Percentiles rank a stretch among this genome's conserved stretches.
Conservation (phyloP, 108 stramenopile genomes). For the Nitzschia sp. region DNA sequence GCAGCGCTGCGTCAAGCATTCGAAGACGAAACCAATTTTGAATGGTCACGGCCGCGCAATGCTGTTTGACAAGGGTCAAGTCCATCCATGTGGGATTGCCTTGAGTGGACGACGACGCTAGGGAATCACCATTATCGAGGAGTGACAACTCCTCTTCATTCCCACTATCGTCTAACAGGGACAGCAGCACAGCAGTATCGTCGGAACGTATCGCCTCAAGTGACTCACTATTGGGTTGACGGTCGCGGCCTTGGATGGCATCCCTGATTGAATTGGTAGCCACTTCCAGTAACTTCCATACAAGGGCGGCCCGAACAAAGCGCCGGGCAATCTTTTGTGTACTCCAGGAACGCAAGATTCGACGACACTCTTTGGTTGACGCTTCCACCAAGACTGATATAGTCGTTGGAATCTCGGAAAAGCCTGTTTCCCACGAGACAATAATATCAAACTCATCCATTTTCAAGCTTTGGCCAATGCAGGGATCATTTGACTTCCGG, state of each 20-base stretch:
- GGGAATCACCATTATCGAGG: not conserved
- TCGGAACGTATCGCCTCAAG: not conserved
- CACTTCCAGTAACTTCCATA: not conserved
- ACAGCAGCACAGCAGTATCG: not conserved
- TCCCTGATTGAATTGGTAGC: not conserved
- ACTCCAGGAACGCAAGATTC: not conserved
- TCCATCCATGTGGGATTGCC: not conserved
- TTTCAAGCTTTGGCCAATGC: not conserved
- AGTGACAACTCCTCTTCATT: not conserved
- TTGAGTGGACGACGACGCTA: not conserved
- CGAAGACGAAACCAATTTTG: slow-evolving; percentile 16
- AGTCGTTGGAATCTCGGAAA: not conserved
- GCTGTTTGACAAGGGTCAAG: not conserved
- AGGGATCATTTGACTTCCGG: not conserved
- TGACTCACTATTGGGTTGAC: not conserved
- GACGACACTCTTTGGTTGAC: not conserved
- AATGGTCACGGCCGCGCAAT: slow-evolving; percentile 10
- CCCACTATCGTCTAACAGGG: not conserved
- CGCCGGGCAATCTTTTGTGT: not conserved
- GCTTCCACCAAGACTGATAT: not conserved
- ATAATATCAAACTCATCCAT: not conserved
- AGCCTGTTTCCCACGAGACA: not conserved
- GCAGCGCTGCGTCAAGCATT: slow-evolving; percentile 9
- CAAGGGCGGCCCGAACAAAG: not conserved
- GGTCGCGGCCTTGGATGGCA: not conserved